A percentile compares a stretch with the other conserved stretches of the same genome.
Evolutionary conservation across 2,329 filamentous ascomycete genomes (phyloP).

Genomic region (Curvularia sp.): DNA sequence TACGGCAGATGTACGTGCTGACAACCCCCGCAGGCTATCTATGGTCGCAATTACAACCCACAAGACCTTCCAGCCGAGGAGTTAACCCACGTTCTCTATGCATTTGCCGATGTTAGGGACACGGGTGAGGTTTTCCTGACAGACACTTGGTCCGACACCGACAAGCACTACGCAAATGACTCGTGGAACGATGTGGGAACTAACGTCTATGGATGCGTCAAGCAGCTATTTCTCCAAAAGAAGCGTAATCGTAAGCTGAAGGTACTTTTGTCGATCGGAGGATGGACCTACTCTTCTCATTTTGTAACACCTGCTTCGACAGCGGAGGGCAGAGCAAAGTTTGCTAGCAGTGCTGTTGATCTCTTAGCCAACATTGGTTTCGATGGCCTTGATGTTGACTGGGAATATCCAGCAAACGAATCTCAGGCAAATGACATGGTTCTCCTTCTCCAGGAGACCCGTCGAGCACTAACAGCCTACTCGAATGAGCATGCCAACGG

Average conservation of each 20-base stretch:
- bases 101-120: conserved; percentile 50
- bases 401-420: conserved; percentile 47
- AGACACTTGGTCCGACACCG: conserved; percentile 48
- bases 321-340: conserved; percentile 38
- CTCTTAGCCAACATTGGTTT: conserved; percentile 47
- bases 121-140: conserved; percentile 50
- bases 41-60: conserved; percentile 48
- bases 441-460: conserved; percentile 39
- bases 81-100: conserved; percentile 50
- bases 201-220: conserved; percentile 50
- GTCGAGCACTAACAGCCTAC: conserved; percentile 52
- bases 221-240: conserved; percentile 49
- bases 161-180: conserved; percentile 49
- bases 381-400: conserved; percentile 51
- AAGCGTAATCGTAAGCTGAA: conserved; percentile 49
- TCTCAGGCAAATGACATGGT: conserved; percentile 47
- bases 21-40: conserved; percentile 44
- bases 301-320: conserved; percentile 46
- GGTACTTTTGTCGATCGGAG: conserved; percentile 49
- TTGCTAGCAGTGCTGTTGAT: conserved; percentile 45
- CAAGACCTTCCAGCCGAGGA: conserved; percentile 45
- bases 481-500: conserved; percentile 49
- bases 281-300: conserved; percentile 51
- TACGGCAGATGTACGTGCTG: conserved; percentile 1
- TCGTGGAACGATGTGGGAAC: conserved; percentile 52